These are phyloP conservation scores for Trichoderma endophyticum DNA, from an alignment of 2,329 filamentous ascomycete species.

Conservation along the genomic window DNA sequence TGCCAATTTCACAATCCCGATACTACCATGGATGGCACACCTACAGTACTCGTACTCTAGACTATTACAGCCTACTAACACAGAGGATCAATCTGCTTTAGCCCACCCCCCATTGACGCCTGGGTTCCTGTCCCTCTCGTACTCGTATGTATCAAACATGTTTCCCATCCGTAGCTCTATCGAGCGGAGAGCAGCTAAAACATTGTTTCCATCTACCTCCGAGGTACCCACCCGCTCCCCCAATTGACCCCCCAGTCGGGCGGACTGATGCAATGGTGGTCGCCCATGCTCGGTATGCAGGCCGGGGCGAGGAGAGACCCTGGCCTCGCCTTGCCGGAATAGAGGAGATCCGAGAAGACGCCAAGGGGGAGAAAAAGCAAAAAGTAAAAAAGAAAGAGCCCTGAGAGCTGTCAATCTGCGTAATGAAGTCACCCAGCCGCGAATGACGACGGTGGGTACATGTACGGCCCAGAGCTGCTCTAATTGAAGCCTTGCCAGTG, in stretches of 20 bases:
- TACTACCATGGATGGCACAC: neutral
- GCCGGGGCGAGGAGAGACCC: neutral
- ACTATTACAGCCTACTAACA: neutral
- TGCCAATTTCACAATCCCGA: constrained; percentile 1
- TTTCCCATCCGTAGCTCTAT: neutral
- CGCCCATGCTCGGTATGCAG: constrained; percentile 4
- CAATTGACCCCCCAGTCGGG: neutral
- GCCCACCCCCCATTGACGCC: neutral
- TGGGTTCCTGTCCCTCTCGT: no score
- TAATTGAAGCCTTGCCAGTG: neutral
- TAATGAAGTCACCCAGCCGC: neutral
- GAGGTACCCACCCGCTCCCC: neutral
- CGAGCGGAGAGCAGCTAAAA: neutral
- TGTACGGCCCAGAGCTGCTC: neutral
- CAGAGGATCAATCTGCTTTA: no score
- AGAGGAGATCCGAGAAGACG: neutral
- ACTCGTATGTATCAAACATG: neutral
- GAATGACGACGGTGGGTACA: constrained; percentile 7
- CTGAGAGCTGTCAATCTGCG: neutral
- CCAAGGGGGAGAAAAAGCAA: neutral
- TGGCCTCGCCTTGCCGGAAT: neutral
- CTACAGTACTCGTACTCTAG: no score
- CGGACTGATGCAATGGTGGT: constrained; percentile 8
- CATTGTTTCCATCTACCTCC: neutral
- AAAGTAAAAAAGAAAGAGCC: neutral